phyloP scores from a whole-genome alignment of 2,329 filamentous ascomycete genomes.

The Phyllosticta ampelicida region DNA sequence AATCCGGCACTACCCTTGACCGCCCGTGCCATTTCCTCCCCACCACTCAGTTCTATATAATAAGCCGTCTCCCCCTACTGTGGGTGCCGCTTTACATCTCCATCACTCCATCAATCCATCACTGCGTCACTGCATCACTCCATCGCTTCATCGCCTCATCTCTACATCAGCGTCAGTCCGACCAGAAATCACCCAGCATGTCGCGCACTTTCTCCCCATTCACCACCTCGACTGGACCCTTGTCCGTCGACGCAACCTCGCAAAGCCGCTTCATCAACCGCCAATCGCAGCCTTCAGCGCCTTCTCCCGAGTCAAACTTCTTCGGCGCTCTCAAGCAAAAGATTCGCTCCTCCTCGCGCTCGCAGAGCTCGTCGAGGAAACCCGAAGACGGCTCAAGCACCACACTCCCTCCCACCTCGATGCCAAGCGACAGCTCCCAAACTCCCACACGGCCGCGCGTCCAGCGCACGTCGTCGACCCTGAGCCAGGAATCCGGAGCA shows the following conservation, averaged over 20 bases:
- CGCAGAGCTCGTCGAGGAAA: slow-evolving; percentile 18
- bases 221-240: not conserved
- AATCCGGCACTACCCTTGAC: not conserved
- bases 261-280: slow-evolving; percentile 9
- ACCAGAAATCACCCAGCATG: not conserved
- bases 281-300: slow-evolving; percentile 11
- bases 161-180: not conserved
- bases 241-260: slow-evolving; percentile 4
- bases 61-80: not conserved
- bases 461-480: slow-evolving; percentile 17
- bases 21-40: not conserved
- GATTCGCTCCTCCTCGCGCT: slow-evolving; percentile 25
- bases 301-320: slow-evolving; percentile 23
- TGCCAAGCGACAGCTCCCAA: slow-evolving; percentile 12
- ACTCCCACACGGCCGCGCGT: slow-evolving; percentile 13
- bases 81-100: no score
- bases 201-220: slow-evolving; percentile 6
- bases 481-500: slow-evolving; percentile 10
- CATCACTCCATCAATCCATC: no score
- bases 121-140: not conserved
- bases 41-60: not conserved
- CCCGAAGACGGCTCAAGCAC: slow-evolving; percentile 22
- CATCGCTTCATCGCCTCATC: not conserved
- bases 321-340: slow-evolving; percentile 26
- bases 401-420: slow-evolving; percentile 16